These are phyloP conservation scores for Microdochium paspali DNA, from an alignment of 2,329 filamentous ascomycete genomes.

Conservation along the genomic window DNA sequence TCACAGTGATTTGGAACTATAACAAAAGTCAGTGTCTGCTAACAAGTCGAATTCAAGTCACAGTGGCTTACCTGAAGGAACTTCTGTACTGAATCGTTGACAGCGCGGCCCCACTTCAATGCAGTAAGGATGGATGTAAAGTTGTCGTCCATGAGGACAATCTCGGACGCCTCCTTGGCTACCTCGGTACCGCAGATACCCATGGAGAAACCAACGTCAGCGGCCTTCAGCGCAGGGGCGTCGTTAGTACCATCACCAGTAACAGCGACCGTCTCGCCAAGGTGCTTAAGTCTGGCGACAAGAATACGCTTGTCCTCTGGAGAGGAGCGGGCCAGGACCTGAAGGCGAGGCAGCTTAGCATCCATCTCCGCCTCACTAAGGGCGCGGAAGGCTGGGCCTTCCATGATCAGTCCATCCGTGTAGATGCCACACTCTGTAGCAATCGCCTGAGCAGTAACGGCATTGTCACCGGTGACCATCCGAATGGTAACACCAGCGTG, in stretches of 20 bases:
- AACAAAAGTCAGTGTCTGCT: conserved; percentile 1
- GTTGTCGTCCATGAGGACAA: conserved; percentile 59
- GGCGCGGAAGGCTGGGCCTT: conserved; percentile 57
- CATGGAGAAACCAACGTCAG: conserved; percentile 62
- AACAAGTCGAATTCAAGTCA: not conserved
- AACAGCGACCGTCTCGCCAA: conserved; percentile 53
- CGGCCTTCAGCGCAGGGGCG: conserved; percentile 54
- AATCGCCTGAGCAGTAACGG: conserved; percentile 64
- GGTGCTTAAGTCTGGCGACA: conserved; percentile 49
- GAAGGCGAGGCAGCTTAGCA: conserved; percentile 45
- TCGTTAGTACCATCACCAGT: conserved; percentile 62
- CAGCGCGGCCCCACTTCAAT: conserved; percentile 58
- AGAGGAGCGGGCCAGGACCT: conserved; percentile 56
- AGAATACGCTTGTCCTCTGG: conserved; percentile 59
- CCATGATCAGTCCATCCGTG: conserved; percentile 55
- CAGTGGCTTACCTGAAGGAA: conserved; percentile 43
- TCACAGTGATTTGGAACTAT: conserved; percentile 59
- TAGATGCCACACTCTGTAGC: conserved; percentile 65
- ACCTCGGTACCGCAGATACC: conserved; percentile 58
- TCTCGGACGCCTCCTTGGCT: conserved; percentile 59
- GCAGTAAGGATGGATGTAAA: conserved; percentile 58
- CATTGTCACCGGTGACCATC: conserved; percentile 69
- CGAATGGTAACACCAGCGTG: conserved; percentile 61
- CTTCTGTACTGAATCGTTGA: conserved; percentile 60
- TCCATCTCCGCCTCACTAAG: conserved; percentile 51